Conservation (phyloP, 495 filamentous ascomycete species). For the Neurospora sublineolata region DNA sequence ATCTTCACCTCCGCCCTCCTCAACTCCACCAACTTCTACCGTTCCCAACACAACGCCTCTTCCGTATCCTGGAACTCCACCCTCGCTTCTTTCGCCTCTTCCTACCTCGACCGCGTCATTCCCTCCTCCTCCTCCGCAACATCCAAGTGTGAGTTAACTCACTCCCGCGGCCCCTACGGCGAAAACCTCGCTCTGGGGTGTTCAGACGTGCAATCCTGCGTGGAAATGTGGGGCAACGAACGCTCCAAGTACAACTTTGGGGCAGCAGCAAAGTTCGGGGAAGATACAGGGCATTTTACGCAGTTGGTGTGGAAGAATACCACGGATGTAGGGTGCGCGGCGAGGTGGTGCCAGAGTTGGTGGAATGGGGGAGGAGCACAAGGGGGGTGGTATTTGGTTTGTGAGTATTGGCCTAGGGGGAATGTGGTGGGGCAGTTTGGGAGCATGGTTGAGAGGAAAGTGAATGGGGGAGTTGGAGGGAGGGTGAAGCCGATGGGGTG, state of each 20-base stretch:
- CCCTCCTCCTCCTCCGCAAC: not conserved
- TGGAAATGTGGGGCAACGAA: constrained; percentile 62
- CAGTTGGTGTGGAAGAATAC: constrained; percentile 73
- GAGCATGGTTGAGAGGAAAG: constrained; percentile 34
- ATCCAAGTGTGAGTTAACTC: constrained; percentile 45
- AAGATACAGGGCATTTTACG: constrained; percentile 73
- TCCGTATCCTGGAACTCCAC: constrained; percentile 55
- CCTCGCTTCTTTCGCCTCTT: constrained; percentile 41
- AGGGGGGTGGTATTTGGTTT: constrained; percentile 64
- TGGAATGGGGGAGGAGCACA: not conserved
- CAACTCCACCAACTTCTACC: constrained; percentile 57
- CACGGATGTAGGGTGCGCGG: constrained; percentile 56
- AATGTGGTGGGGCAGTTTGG: constrained; percentile 55
- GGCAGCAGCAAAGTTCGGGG: constrained; percentile 39
- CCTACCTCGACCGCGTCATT: constrained; percentile 13
- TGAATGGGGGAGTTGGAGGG: constrained; percentile 9
- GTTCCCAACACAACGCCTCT: constrained; percentile 49
- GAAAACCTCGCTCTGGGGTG: constrained; percentile 71
- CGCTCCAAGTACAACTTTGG: constrained; percentile 45
- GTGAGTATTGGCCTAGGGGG: constrained; percentile 66
- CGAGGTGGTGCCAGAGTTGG: constrained; percentile 42
- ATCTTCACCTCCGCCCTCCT: constrained; percentile 49
- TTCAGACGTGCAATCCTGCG: constrained; percentile 41
- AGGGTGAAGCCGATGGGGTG: not conserved
- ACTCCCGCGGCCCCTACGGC: constrained; percentile 58